A percentile compares a stretch with the other conserved stretches of the same genome.
Conservation (phyloP, 441 rosid genomes). For the Adansonia grandidieri region DNA sequence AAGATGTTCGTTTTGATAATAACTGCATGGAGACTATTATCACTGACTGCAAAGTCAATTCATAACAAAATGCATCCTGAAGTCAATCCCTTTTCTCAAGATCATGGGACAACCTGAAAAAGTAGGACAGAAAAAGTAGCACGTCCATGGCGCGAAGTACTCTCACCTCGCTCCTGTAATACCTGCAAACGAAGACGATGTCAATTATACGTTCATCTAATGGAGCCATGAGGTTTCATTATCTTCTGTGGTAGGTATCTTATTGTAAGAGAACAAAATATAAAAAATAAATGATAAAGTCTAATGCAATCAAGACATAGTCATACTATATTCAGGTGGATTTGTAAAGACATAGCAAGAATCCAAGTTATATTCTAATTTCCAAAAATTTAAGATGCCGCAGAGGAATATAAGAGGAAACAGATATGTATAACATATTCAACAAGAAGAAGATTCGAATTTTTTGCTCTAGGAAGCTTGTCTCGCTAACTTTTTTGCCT, state of each 20-base stretch:
- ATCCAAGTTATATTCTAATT: slow-evolving; percentile 12
- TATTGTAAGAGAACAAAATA: neutral
- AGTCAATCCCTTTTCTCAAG: slow-evolving; percentile 18
- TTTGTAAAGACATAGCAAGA: slow-evolving; percentile 13
- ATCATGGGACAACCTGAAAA: slow-evolving; percentile 29
- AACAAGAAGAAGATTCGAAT: neutral
- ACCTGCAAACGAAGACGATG: slow-evolving; percentile 58
- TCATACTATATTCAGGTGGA: neutral
- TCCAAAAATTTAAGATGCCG: neutral
- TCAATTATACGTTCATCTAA: slow-evolving; percentile 29
- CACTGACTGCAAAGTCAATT: slow-evolving; percentile 10
- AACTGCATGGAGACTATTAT: slow-evolving; percentile 28
- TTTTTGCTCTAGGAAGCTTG: slow-evolving; percentile 23
- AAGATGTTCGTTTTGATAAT: slow-evolving; percentile 21
- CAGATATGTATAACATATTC: neutral
- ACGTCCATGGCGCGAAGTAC: slow-evolving; percentile 99
- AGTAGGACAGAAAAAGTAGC: slow-evolving; percentile 15
- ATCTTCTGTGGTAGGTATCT: slow-evolving; percentile 14
- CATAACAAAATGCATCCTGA: slow-evolving; percentile 15
- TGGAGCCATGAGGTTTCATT: slow-evolving; percentile 9
- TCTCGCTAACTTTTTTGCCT: neutral
- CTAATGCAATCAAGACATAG: neutral
- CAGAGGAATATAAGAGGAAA: neutral
- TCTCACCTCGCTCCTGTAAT: slow-evolving; percentile 97
- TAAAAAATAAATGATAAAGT: neutral